phyloP scores from a whole-genome alignment of 306 rosid species.

The Sicyos edulis region DNA sequence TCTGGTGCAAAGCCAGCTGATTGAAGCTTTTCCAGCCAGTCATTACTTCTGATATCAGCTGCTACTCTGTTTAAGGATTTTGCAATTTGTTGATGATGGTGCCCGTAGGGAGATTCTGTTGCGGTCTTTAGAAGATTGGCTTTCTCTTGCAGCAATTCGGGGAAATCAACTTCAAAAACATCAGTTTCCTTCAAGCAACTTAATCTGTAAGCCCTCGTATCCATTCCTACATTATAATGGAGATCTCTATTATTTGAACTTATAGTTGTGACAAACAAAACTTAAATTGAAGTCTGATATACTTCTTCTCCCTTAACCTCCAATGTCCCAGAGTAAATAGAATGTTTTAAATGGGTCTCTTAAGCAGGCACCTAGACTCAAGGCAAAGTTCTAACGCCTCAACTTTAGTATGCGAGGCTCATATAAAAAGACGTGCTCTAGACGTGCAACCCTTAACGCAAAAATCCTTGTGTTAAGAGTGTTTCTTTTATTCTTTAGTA shows the following conservation, averaged over 20 bases:
- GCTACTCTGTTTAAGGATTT: conserved; percentile 75
- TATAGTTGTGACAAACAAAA: background rate
- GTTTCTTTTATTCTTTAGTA: no score
- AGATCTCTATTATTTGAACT: background rate
- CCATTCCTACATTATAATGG: conserved; percentile 64
- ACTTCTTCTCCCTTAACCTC: conserved; percentile 1
- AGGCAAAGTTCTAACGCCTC: no score
- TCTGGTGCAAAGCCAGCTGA: conserved; percentile 70
- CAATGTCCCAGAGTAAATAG: background rate
- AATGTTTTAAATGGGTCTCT: no score
- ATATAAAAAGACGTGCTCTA: no score
- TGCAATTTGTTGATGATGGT: conserved; percentile 37
- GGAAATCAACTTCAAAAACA: conserved; percentile 88
- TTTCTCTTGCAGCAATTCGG: conserved; percentile 64
- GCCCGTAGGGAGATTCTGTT: conserved; percentile 48
- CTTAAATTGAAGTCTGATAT: background rate
- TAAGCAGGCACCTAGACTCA: no score
- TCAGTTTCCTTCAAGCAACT: conserved; percentile 73
- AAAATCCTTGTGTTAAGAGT: no score
- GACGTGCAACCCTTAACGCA: no score
- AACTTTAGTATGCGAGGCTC: no score
- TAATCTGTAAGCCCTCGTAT: conserved; percentile 90
- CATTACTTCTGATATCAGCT: conserved; percentile 69
- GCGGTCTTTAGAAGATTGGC: conserved; percentile 64
- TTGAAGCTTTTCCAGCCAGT: conserved; percentile 84